phyloP scores from a whole-genome alignment of 1,284 basidiomycete species.

The Papiliotrema terrestris region DNA sequence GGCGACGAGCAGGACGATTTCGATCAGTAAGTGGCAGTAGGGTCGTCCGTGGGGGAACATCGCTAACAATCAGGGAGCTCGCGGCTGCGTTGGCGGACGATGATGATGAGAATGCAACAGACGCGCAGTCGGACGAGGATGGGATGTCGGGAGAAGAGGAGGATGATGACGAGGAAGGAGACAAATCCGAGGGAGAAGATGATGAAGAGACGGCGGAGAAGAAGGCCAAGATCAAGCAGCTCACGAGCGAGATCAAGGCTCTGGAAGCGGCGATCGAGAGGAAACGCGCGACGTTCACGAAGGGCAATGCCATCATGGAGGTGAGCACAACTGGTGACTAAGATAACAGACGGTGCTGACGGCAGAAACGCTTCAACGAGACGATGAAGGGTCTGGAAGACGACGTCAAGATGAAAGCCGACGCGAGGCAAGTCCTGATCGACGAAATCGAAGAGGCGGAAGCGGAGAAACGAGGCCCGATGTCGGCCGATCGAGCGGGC shows the following conservation, averaged over 20 bases:
- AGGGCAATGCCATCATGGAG: slow-evolving; percentile 85
- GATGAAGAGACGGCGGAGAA: slow-evolving; percentile 57
- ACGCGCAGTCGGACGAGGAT: slow-evolving; percentile 10
- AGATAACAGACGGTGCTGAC: not conserved
- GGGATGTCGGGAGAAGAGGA: slow-evolving; percentile 27
- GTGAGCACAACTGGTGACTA: slow-evolving; percentile 16
- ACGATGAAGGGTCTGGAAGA: slow-evolving; percentile 79
- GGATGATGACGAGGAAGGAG: slow-evolving; percentile 50
- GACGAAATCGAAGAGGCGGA: slow-evolving; percentile 36
- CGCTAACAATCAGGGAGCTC: slow-evolving; percentile 22
- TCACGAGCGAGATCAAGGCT: slow-evolving; percentile 86
- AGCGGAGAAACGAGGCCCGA: not conserved
- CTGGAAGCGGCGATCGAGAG: slow-evolving; percentile 85
- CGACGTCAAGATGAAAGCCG: slow-evolving; percentile 81
- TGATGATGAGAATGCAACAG: slow-evolving; percentile 19
- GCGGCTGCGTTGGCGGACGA: slow-evolving; percentile 35
- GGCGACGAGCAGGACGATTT: slow-evolving; percentile 27
- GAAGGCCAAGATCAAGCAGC: slow-evolving; percentile 63
- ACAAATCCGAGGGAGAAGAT: slow-evolving; percentile 68
- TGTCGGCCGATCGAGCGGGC: slow-evolving; percentile 42
- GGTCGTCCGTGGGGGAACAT: too few relatives aligned
- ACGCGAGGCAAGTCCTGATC: slow-evolving; percentile 54
- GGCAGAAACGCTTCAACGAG: slow-evolving; percentile 87
- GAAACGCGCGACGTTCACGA: slow-evolving; percentile 75
- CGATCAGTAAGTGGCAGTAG: slow-evolving; percentile 29